Evolutionary conservation across 2,329 filamentous ascomycete species (phyloP).

Genomic region (Exserohilum rostratum): DNA sequence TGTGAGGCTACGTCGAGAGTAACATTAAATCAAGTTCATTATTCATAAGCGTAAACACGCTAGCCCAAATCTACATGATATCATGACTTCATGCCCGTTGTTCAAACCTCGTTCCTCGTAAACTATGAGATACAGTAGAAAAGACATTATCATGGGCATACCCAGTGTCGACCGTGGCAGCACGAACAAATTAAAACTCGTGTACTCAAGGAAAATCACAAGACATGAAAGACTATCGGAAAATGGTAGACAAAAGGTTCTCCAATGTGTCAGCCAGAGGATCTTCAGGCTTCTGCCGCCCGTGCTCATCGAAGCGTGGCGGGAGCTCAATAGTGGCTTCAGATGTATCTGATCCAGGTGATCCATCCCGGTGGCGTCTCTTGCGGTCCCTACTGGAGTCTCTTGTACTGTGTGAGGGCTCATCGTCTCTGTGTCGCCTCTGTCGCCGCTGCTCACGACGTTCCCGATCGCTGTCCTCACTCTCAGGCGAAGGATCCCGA

Average conservation of each 20-base stretch:
- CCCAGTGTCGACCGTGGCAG: not conserved
- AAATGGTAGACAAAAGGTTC: slow-evolving; percentile 39
- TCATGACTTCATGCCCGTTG: slow-evolving; percentile 3
- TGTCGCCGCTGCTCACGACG: slow-evolving; percentile 11
- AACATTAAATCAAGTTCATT: not conserved
- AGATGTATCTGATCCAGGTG: slow-evolving; percentile 35
- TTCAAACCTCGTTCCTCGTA: not conserved
- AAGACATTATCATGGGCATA: not conserved
- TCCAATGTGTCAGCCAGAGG: slow-evolving; percentile 44
- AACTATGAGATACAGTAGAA: not conserved
- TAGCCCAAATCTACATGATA: not conserved
- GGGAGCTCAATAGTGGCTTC: slow-evolving; percentile 47
- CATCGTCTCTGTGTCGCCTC: slow-evolving; percentile 21
- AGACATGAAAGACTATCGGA: slow-evolving; percentile 26
- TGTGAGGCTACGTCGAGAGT: too few species aligned
- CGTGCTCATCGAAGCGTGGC: slow-evolving; percentile 44
- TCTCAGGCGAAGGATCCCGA: slow-evolving; percentile 21
- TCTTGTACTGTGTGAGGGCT: slow-evolving; percentile 21
- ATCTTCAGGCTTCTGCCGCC: slow-evolving; percentile 38
- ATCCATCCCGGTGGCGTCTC: slow-evolving; percentile 30
- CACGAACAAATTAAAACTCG: not conserved
- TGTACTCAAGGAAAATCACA: not conserved
- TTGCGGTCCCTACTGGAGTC: slow-evolving; percentile 26
- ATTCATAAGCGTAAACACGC: not conserved
- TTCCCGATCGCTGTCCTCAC: slow-evolving; percentile 5